Percentiles rank a stretch among this genome's conserved stretches.
Conservation (phyloP, 2,329 filamentous ascomycete species). For the Penicillium sp. region DNA sequence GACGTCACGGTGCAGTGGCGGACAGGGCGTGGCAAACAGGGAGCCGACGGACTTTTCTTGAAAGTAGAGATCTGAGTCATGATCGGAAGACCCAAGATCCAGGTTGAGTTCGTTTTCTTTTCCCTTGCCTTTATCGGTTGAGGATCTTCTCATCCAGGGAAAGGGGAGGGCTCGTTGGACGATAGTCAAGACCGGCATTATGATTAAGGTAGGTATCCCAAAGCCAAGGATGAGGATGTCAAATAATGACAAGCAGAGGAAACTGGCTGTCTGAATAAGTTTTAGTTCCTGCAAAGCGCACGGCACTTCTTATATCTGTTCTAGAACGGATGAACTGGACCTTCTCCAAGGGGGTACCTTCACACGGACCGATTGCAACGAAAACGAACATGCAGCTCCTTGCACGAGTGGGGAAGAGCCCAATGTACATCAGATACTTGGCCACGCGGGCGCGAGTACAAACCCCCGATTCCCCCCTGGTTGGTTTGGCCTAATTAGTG, state of each 20-base stretch:
- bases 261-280: neutral
- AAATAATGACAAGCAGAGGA: neutral
- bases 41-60: neutral
- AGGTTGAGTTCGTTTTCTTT: constrained; percentile 6
- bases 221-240: neutral
- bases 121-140: constrained; percentile 17
- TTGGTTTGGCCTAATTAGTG: constrained; percentile 12
- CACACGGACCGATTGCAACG: constrained; percentile 3
- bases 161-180: constrained; percentile 23
- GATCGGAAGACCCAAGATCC: neutral
- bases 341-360: neutral
- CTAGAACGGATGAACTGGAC: neutral
- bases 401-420: constrained; percentile 18
- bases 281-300: neutral
- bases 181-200: constrained; percentile 21
- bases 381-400: constrained; percentile 20
- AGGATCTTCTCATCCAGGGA: constrained; percentile 17
- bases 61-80: constrained; percentile 2
- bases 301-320: neutral
- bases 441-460: constrained; percentile 15
- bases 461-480: constrained; percentile 9
- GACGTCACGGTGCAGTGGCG: constrained; percentile 20
- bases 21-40: constrained; percentile 2
- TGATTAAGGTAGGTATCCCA: neutral
- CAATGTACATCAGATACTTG: constrained; percentile 16